Base-by-base conservation (phyloP, 345 rosid species). In the Rhodomyrtus tomentosa region DNA sequence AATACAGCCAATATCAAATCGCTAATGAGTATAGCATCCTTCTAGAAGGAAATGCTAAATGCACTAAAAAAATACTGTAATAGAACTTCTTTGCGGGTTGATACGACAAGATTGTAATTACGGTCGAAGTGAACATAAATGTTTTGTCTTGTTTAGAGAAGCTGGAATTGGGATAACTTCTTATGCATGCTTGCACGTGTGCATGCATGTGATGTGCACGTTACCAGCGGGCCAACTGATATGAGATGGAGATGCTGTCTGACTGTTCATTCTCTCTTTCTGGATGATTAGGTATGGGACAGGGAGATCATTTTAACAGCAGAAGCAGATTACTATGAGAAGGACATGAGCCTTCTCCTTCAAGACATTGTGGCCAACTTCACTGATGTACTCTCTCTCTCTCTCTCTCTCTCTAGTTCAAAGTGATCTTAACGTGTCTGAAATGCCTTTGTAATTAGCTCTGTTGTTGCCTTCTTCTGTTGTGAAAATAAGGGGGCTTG, bases 271-370 rank as follows among this genome's bases (percentile, higher is more conserved):
- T 20, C 13, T 1, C 5, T 14, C 72, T 81, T 24, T 21, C 50
- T 54, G 16, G 21, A 36, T 27, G 52, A 38, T 15, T 15, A 58
- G 98, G 98, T 96, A 38, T 96, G 98, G 99, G 98, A 96, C 25
- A 94, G 97, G 90, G 98, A 96, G 88, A 94, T 96, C 55, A 90
- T 96, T 55, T 95, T 93, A 5, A 91, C 95, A 73, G 96, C 99
- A 85, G 88, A 93, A 2, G 87, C 89, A 76, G 98, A 95, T 81
- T 93, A 90, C 89, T 93, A 96, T 22, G 94, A 91, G 25, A 93
- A 94, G 58, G 91, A 96, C 89, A 85, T 92, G 93, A 92, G 90
- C 84, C 94, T 91, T 81, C 98, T 94, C 84, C 94, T 91, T 84
- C 84, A 92, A 86, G 92, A 93, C 87, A 92, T 95, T 8, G 93